A percentile compares a stretch with the other conserved stretches of the same genome.
Conservation (phyloP, 2,329 filamentous ascomycete genomes). For the Talaromyces verruculosus region DNA sequence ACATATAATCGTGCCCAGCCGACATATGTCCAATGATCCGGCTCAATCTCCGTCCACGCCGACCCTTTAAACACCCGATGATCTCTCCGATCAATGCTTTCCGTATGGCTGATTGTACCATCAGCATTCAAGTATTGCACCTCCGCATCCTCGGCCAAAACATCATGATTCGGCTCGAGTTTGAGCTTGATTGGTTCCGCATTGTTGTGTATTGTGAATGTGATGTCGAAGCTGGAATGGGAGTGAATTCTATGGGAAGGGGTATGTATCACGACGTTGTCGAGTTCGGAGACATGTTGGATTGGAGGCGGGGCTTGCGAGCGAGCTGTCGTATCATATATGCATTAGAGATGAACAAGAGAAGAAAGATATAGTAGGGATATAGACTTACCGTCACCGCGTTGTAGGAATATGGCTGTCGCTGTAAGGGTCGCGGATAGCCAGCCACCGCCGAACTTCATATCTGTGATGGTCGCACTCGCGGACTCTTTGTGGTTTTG, state of each 20-base stretch:
- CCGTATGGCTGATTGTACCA: conserved; percentile 65
- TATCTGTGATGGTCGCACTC: neutral
- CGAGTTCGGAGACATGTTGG: conserved; percentile 68
- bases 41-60: conserved; percentile 65
- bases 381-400: conserved; percentile 11
- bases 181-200: conserved; percentile 72
- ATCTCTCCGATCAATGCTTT: conserved; percentile 68
- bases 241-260: conserved; percentile 76
- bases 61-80: conserved; percentile 84
- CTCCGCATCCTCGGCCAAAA: conserved; percentile 72
- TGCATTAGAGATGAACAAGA: neutral
- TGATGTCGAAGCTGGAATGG: conserved; percentile 78
- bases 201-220: conserved; percentile 69
- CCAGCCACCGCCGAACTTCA: conserved; percentile 15
- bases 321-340: conserved; percentile 52
- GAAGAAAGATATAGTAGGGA: neutral
- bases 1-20: conserved; percentile 87
- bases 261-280: conserved; percentile 74
- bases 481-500: neutral
- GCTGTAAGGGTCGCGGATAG: conserved; percentile 16
- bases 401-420: conserved; percentile 13
- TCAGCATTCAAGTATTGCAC: conserved; percentile 71
- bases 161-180: conserved; percentile 87
- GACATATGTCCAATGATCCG: conserved; percentile 70
- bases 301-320: conserved; percentile 76